Conservation (phyloP, 202 grass and related monocot species). For the Alloteropsis angusta region DNA sequence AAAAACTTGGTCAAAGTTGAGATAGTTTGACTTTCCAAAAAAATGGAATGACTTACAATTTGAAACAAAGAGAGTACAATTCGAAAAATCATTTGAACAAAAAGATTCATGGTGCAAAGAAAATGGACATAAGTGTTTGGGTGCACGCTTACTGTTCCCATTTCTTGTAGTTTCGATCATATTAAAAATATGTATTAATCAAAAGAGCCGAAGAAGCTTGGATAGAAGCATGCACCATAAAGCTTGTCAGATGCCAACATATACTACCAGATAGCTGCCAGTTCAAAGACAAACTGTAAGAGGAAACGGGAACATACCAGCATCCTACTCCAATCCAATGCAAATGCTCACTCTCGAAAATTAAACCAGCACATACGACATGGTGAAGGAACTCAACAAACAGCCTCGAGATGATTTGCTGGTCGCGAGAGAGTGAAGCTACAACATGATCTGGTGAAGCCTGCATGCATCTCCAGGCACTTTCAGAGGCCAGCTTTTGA, state of each 20-base stretch:
- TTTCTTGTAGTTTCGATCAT: neutral
- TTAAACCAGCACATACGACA: neutral
- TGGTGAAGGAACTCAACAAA: neutral
- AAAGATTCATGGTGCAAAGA: neutral
- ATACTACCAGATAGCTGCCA: too few relatives aligned
- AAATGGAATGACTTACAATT: too few relatives aligned
- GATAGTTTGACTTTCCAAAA: too few relatives aligned
- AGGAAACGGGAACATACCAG: neutral
- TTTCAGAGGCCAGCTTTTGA: neutral
- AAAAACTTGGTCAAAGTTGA: too few relatives aligned
- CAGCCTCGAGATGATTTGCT: slow-evolving; percentile 4
- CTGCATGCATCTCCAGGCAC: neutral
- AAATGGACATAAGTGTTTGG: neutral
- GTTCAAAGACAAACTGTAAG: neutral
- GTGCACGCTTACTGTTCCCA: neutral
- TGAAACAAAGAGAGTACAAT: too few relatives aligned
- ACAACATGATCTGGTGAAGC: slow-evolving; percentile 38
- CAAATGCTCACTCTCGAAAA: neutral
- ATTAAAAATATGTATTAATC: neutral
- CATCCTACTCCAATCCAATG: too few relatives aligned
- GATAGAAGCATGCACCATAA: neutral
- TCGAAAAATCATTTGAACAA: neutral
- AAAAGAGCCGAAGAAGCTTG: neutral
- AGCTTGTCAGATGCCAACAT: neutral
- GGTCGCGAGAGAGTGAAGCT: slow-evolving; percentile 48